phyloP scores from a whole-genome alignment of 2,329 filamentous ascomycete species.

The Trichophyton rubrum region DNA sequence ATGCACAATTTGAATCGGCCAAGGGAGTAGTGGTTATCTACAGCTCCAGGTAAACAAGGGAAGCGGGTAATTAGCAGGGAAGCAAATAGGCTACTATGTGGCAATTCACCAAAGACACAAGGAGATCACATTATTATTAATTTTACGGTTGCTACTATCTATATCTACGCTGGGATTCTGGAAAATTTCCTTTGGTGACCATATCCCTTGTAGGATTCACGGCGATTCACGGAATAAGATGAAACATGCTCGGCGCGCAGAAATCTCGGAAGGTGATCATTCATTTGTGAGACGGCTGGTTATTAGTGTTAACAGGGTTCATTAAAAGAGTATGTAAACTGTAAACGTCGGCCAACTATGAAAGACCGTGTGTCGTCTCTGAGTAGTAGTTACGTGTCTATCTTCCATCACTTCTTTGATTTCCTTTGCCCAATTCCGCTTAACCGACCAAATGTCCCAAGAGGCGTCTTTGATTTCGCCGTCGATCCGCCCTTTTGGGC shows the following conservation, averaged over 20 bases:
- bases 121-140: not conserved
- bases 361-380: slow-evolving; percentile 7
- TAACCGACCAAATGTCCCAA: slow-evolving; percentile 58
- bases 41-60: not conserved
- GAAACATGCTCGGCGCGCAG: not conserved
- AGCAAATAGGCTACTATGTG: not conserved
- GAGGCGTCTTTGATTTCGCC: slow-evolving; percentile 47
- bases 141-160: not conserved
- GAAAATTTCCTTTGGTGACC: not conserved
- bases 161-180: not conserved
- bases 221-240: not conserved
- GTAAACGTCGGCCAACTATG: not conserved
- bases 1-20: not conserved
- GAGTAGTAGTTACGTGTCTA: too few species aligned
- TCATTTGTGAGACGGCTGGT: not conserved
- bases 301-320: not conserved
- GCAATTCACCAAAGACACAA: not conserved
- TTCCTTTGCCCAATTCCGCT: slow-evolving; percentile 59
- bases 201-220: not conserved
- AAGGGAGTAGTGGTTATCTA: not conserved
- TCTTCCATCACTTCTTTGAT: slow-evolving; percentile 22
- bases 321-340: not conserved
- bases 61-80: not conserved
- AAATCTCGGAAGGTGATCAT: not conserved
- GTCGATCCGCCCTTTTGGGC: slow-evolving; percentile 38